Percentiles rank a stretch among this genome's conserved stretches.
phyloP scores from a whole-genome alignment of 176 grass and related monocot species.

The Phoenix roebelenii region DNA sequence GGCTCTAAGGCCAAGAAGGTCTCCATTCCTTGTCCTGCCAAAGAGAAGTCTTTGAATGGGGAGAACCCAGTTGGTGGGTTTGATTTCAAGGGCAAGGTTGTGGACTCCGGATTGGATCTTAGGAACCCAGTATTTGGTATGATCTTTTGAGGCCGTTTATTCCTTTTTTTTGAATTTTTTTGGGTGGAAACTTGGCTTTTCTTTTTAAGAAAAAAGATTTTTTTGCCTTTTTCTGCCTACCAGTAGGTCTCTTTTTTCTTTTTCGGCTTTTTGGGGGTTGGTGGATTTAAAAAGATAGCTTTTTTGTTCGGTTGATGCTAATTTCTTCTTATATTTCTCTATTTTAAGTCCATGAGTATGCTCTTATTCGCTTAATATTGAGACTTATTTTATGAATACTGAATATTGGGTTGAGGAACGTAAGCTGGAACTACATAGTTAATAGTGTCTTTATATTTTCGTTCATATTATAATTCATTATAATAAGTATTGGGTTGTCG shows the following conservation, averaged over 20 bases:
- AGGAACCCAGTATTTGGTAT: constrained; percentile 55
- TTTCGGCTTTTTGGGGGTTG: no score
- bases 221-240: neutral
- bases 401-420: no score
- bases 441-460: no score
- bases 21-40: constrained; percentile 7
- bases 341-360: no score
- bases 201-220: neutral
- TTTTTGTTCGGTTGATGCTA: no score
- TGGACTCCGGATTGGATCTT: constrained; percentile 15
- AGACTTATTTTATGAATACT: no score
- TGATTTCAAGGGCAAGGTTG: constrained; percentile 23
- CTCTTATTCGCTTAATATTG: no score
- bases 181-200: constrained; percentile 14
- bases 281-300: no score
- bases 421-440: no score
- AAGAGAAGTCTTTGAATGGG: constrained; percentile 13
- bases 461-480: no score
- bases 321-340: no score
- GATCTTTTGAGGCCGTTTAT: constrained; percentile 2
- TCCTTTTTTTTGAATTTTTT: neutral
- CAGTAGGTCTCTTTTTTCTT: neutral
- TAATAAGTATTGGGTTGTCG: no score
- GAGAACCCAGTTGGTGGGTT: constrained; percentile 18
- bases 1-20: constrained; percentile 5